Conservation (phyloP, 140 eudicot genomes). For the Bidens hawaiensis region DNA sequence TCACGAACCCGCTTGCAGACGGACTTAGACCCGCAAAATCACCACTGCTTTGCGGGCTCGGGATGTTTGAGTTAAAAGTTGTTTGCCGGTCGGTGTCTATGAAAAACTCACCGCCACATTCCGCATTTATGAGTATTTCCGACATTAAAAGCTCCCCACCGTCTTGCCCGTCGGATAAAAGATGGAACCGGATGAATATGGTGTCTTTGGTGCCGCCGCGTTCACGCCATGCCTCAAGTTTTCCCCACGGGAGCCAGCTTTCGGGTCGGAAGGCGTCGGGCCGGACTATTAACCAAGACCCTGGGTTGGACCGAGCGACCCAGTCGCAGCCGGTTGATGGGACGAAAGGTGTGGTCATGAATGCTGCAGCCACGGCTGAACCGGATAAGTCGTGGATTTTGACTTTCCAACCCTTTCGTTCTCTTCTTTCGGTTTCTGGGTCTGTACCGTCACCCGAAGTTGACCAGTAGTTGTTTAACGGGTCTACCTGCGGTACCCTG, state of each 20-base stretch:
- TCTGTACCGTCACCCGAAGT: conserved; percentile 47
- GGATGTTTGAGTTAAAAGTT: conserved; percentile 54
- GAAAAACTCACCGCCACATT: conserved; percentile 82
- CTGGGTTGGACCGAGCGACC: conserved; percentile 92
- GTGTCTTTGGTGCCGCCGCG: conserved; percentile 66
- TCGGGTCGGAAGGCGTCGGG: conserved; percentile 69
- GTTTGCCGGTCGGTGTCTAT: conserved; percentile 71
- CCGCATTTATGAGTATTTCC: conserved; percentile 59
- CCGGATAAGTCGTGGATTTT: conserved; percentile 88
- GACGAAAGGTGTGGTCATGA: conserved; percentile 91
- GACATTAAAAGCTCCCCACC: conserved; percentile 84
- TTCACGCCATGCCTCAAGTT: conserved; percentile 96
- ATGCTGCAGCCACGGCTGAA: conserved; percentile 92
- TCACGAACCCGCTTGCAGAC: conserved; percentile 64
- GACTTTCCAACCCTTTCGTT: conserved; percentile 89
- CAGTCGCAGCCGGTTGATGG: conserved; percentile 91
- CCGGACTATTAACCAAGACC: conserved; percentile 81
- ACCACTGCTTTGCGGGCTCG: conserved; percentile 95
- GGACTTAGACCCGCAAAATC: conserved; percentile 74
- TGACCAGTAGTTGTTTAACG: conserved; percentile 66
- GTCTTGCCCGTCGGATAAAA: conserved; percentile 70
- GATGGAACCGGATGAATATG: conserved; percentile 72
- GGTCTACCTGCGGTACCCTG: conserved; percentile 71
- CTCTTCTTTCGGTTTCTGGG: conserved; percentile 69
- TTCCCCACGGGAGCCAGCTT: conserved; percentile 96